Evolutionary conservation across 164 flowering plant species (phyloP).

Genomic region (Liriodendron chinense): DNA sequence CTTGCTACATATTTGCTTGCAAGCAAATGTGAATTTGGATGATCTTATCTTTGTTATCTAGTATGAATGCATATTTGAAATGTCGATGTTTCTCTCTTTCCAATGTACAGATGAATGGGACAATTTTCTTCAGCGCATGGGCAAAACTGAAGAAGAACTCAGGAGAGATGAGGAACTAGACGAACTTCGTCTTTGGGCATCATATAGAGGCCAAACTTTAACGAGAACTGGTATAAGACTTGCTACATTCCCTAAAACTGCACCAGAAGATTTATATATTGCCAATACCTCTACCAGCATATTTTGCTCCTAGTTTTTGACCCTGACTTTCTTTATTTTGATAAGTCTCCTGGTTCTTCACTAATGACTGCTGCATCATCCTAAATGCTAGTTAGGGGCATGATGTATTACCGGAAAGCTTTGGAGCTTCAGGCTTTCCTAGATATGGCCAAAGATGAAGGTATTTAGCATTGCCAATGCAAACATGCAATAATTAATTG

Average conservation of each 20-base stretch:
- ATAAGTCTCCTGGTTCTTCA: background rate
- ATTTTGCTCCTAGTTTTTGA: background rate
- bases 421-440: conserved; percentile 98
- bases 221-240: conserved; percentile 69
- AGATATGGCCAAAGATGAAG: conserved; percentile 91
- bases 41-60: background rate
- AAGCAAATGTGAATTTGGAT: background rate
- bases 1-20: background rate
- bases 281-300: background rate
- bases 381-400: conserved; percentile 71
- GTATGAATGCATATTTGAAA: background rate
- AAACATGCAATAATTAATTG: background rate
- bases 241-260: background rate
- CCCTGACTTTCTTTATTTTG: background rate
- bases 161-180: conserved; percentile 47
- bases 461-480: conserved; percentile 28
- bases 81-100: background rate
- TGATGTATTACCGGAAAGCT: conserved; percentile 98
- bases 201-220: conserved; percentile 93
- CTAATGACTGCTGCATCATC: background rate
- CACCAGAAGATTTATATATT: background rate
- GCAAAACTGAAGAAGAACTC: conserved; percentile 59
- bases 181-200: conserved; percentile 94
- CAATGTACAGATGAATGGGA: conserved; percentile 81
- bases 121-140: conserved; percentile 81